phyloP scores from a whole-genome alignment of 768 basidiomycete genomes.

The Dioszegia crocea region DNA sequence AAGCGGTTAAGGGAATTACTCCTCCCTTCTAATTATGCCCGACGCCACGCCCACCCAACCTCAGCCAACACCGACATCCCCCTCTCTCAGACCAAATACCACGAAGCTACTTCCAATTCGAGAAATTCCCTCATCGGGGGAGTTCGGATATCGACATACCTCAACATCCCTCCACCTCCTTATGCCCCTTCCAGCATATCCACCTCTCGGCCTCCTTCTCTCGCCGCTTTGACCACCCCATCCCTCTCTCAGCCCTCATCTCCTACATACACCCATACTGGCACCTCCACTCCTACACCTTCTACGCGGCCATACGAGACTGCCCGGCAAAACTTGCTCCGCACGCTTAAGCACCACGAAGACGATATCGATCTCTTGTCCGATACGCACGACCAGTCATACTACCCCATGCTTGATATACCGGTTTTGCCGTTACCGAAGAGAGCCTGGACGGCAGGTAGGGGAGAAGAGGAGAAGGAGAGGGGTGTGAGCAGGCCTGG shows the following conservation, averaged over 20 bases:
- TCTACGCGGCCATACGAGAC: background rate
- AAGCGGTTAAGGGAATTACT: constrained; percentile 12
- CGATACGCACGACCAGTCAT: constrained; percentile 7
- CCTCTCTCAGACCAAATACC: background rate
- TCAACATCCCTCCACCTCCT: constrained; percentile 17
- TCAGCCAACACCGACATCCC: background rate
- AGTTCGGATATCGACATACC: background rate
- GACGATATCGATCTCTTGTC: constrained; percentile 9
- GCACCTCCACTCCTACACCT: background rate
- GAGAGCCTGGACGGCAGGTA: background rate
- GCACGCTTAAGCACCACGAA: background rate
- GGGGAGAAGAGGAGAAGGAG: constrained; percentile 4
- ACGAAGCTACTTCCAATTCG: constrained; percentile 3
- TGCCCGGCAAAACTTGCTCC: background rate
- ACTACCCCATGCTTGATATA: background rate
- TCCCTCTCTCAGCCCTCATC: background rate
- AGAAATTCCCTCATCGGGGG: background rate
- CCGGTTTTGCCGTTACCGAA: background rate
- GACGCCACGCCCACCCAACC: background rate
- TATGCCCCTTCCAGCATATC: constrained; percentile 5
- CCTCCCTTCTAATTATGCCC: constrained; percentile 4
- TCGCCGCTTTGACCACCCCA: background rate
- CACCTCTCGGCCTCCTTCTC: background rate
- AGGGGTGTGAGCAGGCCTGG: background rate
- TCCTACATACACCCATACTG: background rate